A percentile compares a stretch with the other conserved stretches of the same genome.
phyloP scores from a whole-genome alignment of 352 stramenopile species.

The Globisporangium solare region DNA sequence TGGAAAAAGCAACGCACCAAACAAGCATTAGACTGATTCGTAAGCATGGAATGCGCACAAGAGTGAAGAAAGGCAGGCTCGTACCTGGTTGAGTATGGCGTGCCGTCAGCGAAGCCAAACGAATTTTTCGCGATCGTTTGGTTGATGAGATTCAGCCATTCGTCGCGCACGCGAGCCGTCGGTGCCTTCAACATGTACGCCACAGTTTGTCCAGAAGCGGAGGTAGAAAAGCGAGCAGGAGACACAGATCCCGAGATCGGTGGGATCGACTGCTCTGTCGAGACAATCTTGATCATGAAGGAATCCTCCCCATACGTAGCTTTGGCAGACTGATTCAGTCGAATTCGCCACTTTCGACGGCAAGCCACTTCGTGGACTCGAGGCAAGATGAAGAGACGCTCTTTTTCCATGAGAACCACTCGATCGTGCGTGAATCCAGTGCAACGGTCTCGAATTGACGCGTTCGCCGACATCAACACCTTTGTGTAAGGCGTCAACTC shows the following conservation, averaged over 20 bases:
- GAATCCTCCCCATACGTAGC: slow-evolving; percentile 75
- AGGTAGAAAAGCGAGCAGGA: slow-evolving; percentile 20
- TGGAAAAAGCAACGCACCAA: not conserved
- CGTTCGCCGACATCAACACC: slow-evolving; percentile 61
- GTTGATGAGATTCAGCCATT: slow-evolving; percentile 67
- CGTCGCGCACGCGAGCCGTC: slow-evolving; percentile 56
- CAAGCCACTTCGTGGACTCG: slow-evolving; percentile 63
- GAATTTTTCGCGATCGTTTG: slow-evolving; percentile 16
- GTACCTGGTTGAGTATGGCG: slow-evolving; percentile 3
- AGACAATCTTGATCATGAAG: slow-evolving; percentile 74
- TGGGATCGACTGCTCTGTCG: slow-evolving; percentile 24
- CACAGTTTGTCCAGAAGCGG: slow-evolving; percentile 16
- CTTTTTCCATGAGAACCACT: slow-evolving; percentile 66
- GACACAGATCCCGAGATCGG: slow-evolving; percentile 17
- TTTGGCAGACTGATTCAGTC: slow-evolving; percentile 42
- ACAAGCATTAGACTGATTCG: not conserved
- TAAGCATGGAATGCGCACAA: too few species aligned
- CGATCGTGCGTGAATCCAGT: slow-evolving; percentile 74
- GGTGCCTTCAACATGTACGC: slow-evolving; percentile 60
- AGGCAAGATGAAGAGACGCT: slow-evolving; percentile 63
- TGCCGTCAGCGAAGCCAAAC: too few species aligned
- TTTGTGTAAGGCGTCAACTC: slow-evolving; percentile 74
- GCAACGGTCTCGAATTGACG: slow-evolving; percentile 71
- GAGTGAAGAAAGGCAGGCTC: not conserved
- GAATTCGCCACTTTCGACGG: slow-evolving; percentile 62